These are phyloP conservation scores for Colletotrichum sp. DNA, from an alignment of 2,329 filamentous ascomycete genomes.

Conservation along the genomic window DNA sequence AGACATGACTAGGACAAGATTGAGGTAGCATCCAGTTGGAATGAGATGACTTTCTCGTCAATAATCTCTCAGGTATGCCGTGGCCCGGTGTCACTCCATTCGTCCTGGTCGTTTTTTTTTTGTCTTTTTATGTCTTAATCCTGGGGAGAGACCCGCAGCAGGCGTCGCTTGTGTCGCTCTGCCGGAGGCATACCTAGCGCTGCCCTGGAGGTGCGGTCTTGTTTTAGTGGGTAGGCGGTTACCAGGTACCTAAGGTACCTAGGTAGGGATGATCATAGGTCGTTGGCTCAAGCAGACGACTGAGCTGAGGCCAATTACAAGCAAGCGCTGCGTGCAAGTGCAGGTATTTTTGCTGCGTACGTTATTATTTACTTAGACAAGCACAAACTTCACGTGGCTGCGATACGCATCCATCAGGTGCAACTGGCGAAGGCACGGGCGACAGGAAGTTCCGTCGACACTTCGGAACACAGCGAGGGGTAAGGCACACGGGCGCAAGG, in stretches of 20 bases:
- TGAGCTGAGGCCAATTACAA: not conserved
- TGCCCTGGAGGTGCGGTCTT: not conserved
- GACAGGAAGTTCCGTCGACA: not conserved
- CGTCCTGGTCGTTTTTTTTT: not conserved
- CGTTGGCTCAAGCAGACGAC: not conserved
- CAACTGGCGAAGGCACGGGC: not conserved
- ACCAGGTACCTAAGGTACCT: not conserved
- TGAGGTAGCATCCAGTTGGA: not conserved
- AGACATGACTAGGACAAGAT: not conserved
- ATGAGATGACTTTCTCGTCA: not conserved
- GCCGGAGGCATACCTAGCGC: slow-evolving; percentile 6
- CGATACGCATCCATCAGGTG: not conserved
- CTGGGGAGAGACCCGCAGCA: not conserved
- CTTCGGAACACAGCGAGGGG: not conserved
- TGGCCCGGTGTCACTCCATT: not conserved
- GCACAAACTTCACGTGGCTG: not conserved
- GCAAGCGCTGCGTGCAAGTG: not conserved
- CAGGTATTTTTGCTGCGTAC: not conserved
- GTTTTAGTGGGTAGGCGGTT: not conserved
- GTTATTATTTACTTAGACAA: not conserved
- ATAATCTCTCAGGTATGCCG: not conserved
- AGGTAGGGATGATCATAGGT: not conserved
- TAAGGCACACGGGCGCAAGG: not conserved
- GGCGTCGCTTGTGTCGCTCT: slow-evolving; percentile 14
- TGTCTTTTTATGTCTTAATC: not conserved